Evolutionary conservation across 169 alveolate species (phyloP).

Genomic region (Plasmodium cynomolgi): DNA sequence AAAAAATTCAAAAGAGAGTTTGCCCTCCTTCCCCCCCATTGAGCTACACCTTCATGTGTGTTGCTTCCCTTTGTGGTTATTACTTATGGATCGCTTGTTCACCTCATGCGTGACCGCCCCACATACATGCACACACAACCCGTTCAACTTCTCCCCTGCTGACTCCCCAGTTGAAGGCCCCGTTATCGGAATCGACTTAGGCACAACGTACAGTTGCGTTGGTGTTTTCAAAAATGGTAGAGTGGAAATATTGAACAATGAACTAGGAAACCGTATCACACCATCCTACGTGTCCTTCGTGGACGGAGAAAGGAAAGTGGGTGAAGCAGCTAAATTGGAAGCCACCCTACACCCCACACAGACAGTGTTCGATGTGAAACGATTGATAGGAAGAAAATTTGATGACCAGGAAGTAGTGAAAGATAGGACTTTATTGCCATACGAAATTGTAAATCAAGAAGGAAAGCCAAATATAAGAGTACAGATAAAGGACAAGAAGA

Average conservation of each 20-base stretch:
- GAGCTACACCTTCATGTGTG: neutral
- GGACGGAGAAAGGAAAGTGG: conserved; percentile 95
- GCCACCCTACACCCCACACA: conserved; percentile 97
- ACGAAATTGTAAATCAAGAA: conserved; percentile 92
- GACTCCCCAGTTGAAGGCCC: conserved; percentile 90
- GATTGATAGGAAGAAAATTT: conserved; percentile 98
- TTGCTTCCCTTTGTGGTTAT: neutral
- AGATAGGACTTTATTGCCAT: conserved; percentile 97
- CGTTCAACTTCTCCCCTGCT: neutral
- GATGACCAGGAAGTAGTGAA: conserved; percentile 95
- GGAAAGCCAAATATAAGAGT: conserved; percentile 96
- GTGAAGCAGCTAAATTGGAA: conserved; percentile 98
- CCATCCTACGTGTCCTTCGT: conserved; percentile 98
- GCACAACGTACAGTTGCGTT: conserved; percentile 98
- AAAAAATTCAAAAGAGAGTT: neutral
- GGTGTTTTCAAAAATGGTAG: conserved; percentile 98
- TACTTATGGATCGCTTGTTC: neutral
- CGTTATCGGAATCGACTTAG: conserved; percentile 98
- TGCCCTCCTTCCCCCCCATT: neutral
- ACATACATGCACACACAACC: neutral
- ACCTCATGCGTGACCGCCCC: neutral
- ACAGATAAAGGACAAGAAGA: conserved; percentile 91
- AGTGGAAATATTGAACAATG: conserved; percentile 97
- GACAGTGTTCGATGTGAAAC: conserved; percentile 98
- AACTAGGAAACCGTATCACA: conserved; percentile 95